Evolutionary conservation across 768 basidiomycete genomes (phyloP), one percentile per base, ranked within the genome.

Genomic region (Postia placenta): DNA sequence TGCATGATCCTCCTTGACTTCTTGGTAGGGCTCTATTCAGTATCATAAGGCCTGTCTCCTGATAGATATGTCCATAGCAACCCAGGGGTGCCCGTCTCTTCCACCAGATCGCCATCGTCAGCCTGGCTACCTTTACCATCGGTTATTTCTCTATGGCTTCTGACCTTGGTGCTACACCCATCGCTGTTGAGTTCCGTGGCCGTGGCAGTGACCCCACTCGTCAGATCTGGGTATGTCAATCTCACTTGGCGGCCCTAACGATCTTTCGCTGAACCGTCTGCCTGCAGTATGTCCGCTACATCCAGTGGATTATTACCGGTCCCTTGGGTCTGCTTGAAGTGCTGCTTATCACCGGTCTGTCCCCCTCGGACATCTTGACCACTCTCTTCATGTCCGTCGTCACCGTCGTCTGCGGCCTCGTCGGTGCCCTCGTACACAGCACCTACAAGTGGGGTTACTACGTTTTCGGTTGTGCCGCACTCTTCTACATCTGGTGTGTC

Each of bases 91-190:
- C 67, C 23, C 65, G 77, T 24, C 65, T 73, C 7, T 73, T 79
- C 67, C 76, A 80, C 58, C 74, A 75, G 50, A 62, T 80, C 38
- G 69, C 69, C 40, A 58, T 73, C 27, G 65, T 78, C 48, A 66
- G 80, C 33, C 60, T 80, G 19, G 62, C 70, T 15, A 76, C 76
- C 0, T 65, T 74, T 2, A 55, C 66, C 11, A 61, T 80, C 37
- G 61, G 73, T 1, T 78, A 76, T 65, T 78, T 76, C 60, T 64
- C 70, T 11, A 78, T 80, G 78, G 79, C 78, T 0, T 78, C 77
- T 17, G 69, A 79, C 57, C 67, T 81, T 33, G 79, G 80, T 11
- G 64, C 63, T 37, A 73, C 77, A 0, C 67, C 75, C 30, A 57
- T 80, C 53, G 48, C 36, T 15, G 69, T 72, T 35, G 75, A 76